Percentiles rank a stretch among this genome's conserved stretches.
These are phyloP conservation scores for Yamadazyma diospyri DNA, from an alignment of 1,139 yeast species.

Conservation along the genomic window DNA sequence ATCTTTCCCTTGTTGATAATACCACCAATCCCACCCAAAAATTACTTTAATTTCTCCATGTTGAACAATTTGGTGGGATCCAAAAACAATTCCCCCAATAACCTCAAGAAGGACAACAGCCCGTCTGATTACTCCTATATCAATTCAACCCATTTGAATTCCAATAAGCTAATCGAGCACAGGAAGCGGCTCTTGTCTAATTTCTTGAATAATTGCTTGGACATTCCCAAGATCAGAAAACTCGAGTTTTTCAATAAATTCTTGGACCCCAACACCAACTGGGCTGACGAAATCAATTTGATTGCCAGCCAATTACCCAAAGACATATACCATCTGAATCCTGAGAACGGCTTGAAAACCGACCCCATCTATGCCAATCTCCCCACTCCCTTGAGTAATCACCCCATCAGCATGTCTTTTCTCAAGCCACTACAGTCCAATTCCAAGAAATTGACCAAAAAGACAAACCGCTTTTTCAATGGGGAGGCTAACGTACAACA, in stretches of 20 bases:
- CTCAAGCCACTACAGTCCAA: constrained; percentile 28
- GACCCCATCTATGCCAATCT: constrained; percentile 59
- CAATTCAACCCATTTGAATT: constrained; percentile 42
- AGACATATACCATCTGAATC: constrained; percentile 49
- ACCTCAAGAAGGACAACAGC: background rate
- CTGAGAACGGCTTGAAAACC: constrained; percentile 51
- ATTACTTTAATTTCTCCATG: constrained; percentile 41
- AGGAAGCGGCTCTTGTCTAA: constrained; percentile 75
- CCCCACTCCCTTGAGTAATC: constrained; percentile 48
- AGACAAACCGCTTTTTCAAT: constrained; percentile 22
- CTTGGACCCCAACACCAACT: constrained; percentile 79
- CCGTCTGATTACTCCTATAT: constrained; percentile 32
- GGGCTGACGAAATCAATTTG: constrained; percentile 54
- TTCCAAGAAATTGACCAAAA: constrained; percentile 25
- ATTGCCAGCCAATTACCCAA: constrained; percentile 41
- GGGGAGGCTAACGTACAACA: constrained; percentile 1
- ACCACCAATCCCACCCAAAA: constrained; percentile 96
- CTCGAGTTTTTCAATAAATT: constrained; percentile 71
- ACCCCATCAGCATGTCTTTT: constrained; percentile 33
- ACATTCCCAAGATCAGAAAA: constrained; percentile 51
- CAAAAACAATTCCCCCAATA: constrained; percentile 3
- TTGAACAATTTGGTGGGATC: constrained; percentile 33
- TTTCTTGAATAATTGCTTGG: constrained; percentile 73
- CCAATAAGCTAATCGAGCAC: constrained; percentile 46
- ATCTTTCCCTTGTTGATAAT: constrained; percentile 79